These are phyloP conservation scores for Macadamia tetraphylla DNA, from an alignment of 164 flowering plant genomes.

Conservation along the genomic window DNA sequence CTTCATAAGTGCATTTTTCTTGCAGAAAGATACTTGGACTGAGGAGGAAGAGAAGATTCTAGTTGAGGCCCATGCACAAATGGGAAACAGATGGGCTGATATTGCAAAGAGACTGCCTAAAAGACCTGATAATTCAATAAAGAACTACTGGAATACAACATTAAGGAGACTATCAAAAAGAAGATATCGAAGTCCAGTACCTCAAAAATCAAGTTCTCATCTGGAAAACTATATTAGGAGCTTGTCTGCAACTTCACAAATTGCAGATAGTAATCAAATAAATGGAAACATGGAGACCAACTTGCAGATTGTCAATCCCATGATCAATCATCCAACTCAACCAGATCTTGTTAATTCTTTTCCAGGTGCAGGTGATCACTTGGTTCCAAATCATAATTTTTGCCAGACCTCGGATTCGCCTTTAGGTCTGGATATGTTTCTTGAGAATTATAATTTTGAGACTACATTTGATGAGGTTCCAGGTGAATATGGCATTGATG, in stretches of 20 bases:
- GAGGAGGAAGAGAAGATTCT: constrained; percentile 49
- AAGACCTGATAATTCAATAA: constrained; percentile 54
- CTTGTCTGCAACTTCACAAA: constrained; percentile 9
- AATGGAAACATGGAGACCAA: neutral
- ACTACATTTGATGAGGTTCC: constrained; percentile 14
- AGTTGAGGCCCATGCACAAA: constrained; percentile 35
- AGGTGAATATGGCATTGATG: too few species aligned
- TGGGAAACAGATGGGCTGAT: constrained; percentile 63
- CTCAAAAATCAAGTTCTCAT: constrained; percentile 18
- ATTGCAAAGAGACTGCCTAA: constrained; percentile 48
- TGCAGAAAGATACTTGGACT: constrained; percentile 53
- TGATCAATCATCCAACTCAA: neutral
- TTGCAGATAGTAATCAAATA: neutral
- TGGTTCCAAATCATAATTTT: constrained; percentile 7
- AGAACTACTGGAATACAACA: constrained; percentile 71
- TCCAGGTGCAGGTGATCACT: constrained; percentile 4
- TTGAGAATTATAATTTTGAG: neutral
- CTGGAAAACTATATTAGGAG: constrained; percentile 42
- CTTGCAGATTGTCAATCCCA: neutral
- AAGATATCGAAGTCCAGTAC: constrained; percentile 11
- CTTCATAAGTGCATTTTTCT: neutral
- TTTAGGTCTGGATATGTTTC: neutral
- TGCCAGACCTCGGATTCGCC: neutral
- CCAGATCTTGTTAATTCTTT: neutral
- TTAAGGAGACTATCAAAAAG: constrained; percentile 35